These are phyloP conservation scores for Lentinula aciculospora DNA, from an alignment of 768 basidiomycete genomes.

Conservation along the genomic window DNA sequence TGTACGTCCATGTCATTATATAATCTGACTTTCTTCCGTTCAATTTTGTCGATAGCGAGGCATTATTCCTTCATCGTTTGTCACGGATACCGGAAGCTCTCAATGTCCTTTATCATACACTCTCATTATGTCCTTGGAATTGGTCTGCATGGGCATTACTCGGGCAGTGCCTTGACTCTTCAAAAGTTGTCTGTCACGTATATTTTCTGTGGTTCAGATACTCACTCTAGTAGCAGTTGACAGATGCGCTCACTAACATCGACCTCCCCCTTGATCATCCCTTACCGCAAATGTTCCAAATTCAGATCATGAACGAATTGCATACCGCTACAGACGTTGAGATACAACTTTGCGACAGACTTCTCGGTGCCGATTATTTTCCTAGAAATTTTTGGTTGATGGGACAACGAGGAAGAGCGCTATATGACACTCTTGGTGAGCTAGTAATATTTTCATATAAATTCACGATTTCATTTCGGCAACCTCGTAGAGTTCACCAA, in stretches of 20 bases:
- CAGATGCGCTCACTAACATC: slow-evolving; percentile 36
- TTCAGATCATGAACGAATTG: slow-evolving; percentile 64
- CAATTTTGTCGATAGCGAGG: slow-evolving; percentile 38
- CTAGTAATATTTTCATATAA: slow-evolving; percentile 16
- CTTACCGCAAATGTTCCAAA: slow-evolving; percentile 59
- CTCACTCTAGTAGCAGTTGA: slow-evolving; percentile 24
- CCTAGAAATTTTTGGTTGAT: slow-evolving; percentile 61
- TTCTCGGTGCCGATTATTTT: slow-evolving; percentile 51
- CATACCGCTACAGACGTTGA: slow-evolving; percentile 62
- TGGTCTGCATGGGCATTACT: slow-evolving; percentile 70
- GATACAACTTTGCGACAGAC: slow-evolving; percentile 50
- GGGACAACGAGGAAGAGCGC: slow-evolving; percentile 57
- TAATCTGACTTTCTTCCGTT: background rate
- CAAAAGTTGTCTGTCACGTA: background rate
- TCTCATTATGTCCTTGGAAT: slow-evolving; percentile 60
- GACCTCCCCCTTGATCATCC: slow-evolving; percentile 48
- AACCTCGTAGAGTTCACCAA: slow-evolving; percentile 24
- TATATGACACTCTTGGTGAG: slow-evolving; percentile 40
- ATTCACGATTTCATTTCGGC: background rate
- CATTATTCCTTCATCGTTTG: slow-evolving; percentile 55
- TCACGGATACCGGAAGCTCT: slow-evolving; percentile 58
- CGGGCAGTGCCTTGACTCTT: slow-evolving; percentile 38
- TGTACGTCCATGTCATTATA: slow-evolving; percentile 35
- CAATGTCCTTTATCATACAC: slow-evolving; percentile 50
- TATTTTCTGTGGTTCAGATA: background rate